phyloP scores from a whole-genome alignment of 2,329 filamentous ascomycete genomes.

The Hypoxylon sp. region DNA sequence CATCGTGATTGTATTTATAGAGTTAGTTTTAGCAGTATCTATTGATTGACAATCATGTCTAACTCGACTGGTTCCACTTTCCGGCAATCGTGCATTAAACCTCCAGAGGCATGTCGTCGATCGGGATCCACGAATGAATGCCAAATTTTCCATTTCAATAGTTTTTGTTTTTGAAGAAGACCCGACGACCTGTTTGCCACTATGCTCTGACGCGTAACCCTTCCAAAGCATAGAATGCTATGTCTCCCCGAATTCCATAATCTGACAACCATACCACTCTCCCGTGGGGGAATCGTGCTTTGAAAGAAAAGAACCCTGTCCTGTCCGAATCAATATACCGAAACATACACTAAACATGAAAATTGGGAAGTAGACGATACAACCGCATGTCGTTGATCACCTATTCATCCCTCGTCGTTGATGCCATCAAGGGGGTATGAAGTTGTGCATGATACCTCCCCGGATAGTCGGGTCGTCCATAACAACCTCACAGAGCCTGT shows the following conservation, averaged over 20 bases:
- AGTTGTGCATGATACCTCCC: constrained; percentile 14
- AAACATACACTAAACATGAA: constrained; percentile 36
- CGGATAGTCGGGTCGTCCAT: constrained; percentile 9
- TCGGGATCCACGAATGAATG: constrained; percentile 23
- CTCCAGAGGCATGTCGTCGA: constrained; percentile 21
- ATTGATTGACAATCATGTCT: constrained; percentile 20
- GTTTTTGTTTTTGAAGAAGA: constrained; percentile 20
- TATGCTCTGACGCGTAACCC: constrained; percentile 26
- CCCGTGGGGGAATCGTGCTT: constrained; percentile 47
- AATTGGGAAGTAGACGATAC: constrained; percentile 20
- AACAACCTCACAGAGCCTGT: constrained; percentile 33
- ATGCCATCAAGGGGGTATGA: constrained; percentile 18
- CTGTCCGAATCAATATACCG: constrained; percentile 44
- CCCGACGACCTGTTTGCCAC: constrained; percentile 25
- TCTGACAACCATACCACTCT: constrained; percentile 41
- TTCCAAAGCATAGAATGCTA: constrained; percentile 25
- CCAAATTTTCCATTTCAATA: constrained; percentile 12
- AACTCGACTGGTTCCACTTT: constrained; percentile 12
- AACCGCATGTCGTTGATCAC: constrained; percentile 12
- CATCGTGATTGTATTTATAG: constrained; percentile 23
- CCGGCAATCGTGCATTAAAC: constrained; percentile 29
- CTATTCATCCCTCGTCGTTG: constrained; percentile 24
- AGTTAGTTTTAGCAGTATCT: constrained; percentile 16
- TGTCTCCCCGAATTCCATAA: constrained; percentile 30
- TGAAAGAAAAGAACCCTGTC: constrained; percentile 38